These are phyloP conservation scores for Hebeloma cylindrosporum DNA, from an alignment of 768 basidiomycete species.

Conservation along the genomic window DNA sequence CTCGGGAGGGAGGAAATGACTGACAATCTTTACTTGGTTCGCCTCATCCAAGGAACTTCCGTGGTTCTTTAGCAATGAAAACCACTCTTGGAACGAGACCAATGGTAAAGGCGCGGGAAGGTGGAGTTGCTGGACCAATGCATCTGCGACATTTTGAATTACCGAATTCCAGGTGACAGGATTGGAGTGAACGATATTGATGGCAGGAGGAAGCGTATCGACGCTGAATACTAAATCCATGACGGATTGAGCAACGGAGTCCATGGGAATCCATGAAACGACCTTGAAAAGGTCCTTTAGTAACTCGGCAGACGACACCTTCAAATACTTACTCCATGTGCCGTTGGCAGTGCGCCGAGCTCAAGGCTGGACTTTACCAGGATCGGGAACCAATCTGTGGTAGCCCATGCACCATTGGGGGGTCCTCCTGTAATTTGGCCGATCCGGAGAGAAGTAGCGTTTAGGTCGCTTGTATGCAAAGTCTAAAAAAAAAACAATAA, in stretches of 20 bases:
- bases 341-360: conserved; percentile 28
- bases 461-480: conserved; percentile 29
- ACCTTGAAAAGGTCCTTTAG: conserved; percentile 18
- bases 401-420: conserved; percentile 38
- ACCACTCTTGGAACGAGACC: conserved; percentile 20
- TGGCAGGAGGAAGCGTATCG: conserved; percentile 14
- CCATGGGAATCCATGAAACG: conserved; percentile 35
- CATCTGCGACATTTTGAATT: conserved; percentile 19
- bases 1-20: neutral
- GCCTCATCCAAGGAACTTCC: neutral
- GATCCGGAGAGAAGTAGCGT: conserved; percentile 32
- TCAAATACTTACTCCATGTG: conserved; percentile 24
- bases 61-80: conserved; percentile 12
- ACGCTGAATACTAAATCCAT: conserved; percentile 8
- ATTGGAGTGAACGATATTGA: conserved; percentile 36
- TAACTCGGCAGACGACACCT: neutral
- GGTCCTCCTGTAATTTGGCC: conserved; percentile 38
- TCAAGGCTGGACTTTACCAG: conserved; percentile 35
- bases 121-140: conserved; percentile 8
- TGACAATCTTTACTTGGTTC: conserved; percentile 13
- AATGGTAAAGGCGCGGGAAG: conserved; percentile 2
- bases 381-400: conserved; percentile 40
- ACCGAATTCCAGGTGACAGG: conserved; percentile 30
- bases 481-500: conserved; percentile 20
- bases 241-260: conserved; percentile 18